Evolutionary conservation across 345 rosid species (phyloP), one percentile per base, ranked within the genome.

Genomic region (Salix udensis): DNA sequence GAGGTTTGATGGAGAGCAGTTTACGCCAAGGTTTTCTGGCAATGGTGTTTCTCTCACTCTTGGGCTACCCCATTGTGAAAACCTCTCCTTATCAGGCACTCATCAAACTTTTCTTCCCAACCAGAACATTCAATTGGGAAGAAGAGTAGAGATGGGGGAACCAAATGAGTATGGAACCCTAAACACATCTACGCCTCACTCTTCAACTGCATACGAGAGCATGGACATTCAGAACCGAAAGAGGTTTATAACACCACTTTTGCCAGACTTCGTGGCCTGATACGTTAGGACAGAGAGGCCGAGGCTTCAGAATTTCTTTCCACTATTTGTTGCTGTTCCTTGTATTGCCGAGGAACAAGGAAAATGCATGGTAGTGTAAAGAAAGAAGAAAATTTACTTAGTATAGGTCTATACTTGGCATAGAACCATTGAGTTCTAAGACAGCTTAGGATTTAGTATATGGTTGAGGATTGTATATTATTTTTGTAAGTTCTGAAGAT

Each of bases 221-320:
- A 89, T 95, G 84, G 85, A 88, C 73, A 89, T 93, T 53, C 94
- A 90, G 88, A 91, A 87, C 87, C 77, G 94, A 74, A 95, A 91
- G 91, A 87, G 97, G 88, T 93, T 91, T 62, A 91, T 86, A 23
- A 97, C 97, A 23, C 98, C 90, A 74, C 80, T 93, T 75, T 84
- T 95, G 84, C 97, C 89, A 6, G 98, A 95, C 86, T 95, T 91
- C 65, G 98, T 95, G 74, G 87, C 97, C 71, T 95, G 87, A 88
- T 39, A 36, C 64, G 58, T 53, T 64, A 26, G 55, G 34, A 39
- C 5, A 67, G 34, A 64, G 79, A 61, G 23, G 65, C 40, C 61
- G 36, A 52, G 55, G 73, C 66, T 40, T 66, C 50, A 70, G 28
- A 55, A 39, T 4, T 64, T 75, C 76, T 75, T 71, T 74, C 66